These are phyloP conservation scores for Corinectria fuckeliana DNA, from an alignment of 2,329 filamentous ascomycete species.

Conservation along the genomic window DNA sequence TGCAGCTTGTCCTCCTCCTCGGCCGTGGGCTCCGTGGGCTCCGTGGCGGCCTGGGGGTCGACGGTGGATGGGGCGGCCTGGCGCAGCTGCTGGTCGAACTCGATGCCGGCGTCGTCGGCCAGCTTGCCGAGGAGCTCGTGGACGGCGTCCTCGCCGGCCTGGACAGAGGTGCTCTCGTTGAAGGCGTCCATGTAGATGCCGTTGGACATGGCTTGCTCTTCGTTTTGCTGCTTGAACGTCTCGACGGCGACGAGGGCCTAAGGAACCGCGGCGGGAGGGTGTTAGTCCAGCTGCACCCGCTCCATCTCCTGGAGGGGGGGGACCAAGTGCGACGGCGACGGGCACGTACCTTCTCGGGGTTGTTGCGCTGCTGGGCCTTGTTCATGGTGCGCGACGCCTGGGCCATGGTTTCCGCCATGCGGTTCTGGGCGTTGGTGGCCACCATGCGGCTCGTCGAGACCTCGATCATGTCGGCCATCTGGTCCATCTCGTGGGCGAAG, in stretches of 20 bases:
- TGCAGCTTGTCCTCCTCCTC: conserved; percentile 80
- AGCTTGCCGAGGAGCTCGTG: conserved; percentile 85
- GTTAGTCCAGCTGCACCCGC: conserved; percentile 14
- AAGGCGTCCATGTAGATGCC: conserved; percentile 89
- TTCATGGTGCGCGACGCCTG: neutral
- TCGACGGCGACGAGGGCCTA: conserved; percentile 66
- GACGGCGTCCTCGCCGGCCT: conserved; percentile 82
- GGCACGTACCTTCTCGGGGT: conserved; percentile 60
- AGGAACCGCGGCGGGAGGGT: neutral
- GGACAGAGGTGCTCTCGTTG: conserved; percentile 73
- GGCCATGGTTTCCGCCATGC: conserved; percentile 36
- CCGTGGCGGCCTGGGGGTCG: conserved; percentile 65
- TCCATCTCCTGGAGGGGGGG: too few relatives aligned
- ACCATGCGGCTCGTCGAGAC: conserved; percentile 70
- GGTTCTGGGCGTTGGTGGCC: conserved; percentile 61
- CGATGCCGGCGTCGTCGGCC: conserved; percentile 86
- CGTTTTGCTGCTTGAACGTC: conserved; percentile 67
- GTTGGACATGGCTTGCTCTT: conserved; percentile 69
- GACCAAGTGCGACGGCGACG: neutral
- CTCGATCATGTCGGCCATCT: conserved; percentile 70
- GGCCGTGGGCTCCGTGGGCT: conserved; percentile 74
- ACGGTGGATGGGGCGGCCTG: conserved; percentile 61
- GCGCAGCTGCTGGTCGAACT: conserved; percentile 77
- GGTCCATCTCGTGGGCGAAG: conserved; percentile 68
- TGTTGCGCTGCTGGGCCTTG: conserved; percentile 63